Evolutionary conservation across 805 yeast genomes (phyloP), one percentile per base, ranked within the genome.

Genomic region (Suhomyces pyralidae): DNA sequence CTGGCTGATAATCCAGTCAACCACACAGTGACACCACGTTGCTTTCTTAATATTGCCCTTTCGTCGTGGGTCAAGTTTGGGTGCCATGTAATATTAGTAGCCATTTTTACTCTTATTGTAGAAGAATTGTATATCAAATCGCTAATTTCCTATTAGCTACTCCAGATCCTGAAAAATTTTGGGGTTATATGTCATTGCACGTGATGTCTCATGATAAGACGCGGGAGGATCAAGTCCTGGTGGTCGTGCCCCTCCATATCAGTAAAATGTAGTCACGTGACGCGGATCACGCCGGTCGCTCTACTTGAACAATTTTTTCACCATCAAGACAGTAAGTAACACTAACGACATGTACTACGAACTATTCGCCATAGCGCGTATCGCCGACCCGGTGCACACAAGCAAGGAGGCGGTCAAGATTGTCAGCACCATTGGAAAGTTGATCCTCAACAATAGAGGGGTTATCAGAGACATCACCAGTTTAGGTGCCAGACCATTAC

Each of bases 61-160:
- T 93, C 97, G 19, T 78, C 84, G 70, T 87, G 90, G 20, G 94
- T 85, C 61, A 93, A 76, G 65, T 94, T 93, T 61, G 83, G 84
- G 75, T 93, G 97, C 97, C 98, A 93, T 59, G 97, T 91, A 70
- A 93, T 90, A 68, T 93, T 93, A 42, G 97, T 86, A 59, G 97
- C 94, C 97, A 93, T 93, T 60, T 55, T 69, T 42, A 24, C 20
- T 12, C 12, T 25, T 24, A 5, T 5, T 28, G 32, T 28, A 12
- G 32, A 42, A 19, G 14, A 26, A n/a, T 22, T 8, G 30, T 24
- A 15, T 20, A 7, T 42, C 17, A 42, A 42, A 42, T n/a, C 28
- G 28, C 30, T 6, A 5, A 5, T 1, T 19, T 38, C 22, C 7
- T 3, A 7, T 42, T 24, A 42, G 17, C n/a, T 19, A 20, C 12